Evolutionary conservation across 2,329 filamentous ascomycete genomes (phyloP), one percentile per base, ranked within the genome.

Genomic region (Coleophoma eucalyptorum): DNA sequence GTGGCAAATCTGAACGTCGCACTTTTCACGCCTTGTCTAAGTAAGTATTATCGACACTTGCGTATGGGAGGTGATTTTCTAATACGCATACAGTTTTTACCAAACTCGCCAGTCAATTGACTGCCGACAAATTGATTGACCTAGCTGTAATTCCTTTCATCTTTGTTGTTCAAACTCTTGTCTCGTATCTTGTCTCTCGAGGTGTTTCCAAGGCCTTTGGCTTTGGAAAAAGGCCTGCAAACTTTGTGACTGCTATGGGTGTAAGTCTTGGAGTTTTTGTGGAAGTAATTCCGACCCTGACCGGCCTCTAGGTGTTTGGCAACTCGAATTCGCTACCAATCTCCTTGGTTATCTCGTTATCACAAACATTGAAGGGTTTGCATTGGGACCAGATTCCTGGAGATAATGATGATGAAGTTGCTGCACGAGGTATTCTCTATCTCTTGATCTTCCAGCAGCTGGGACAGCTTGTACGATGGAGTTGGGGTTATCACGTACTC

Each of bases 261-360:
- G 84, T 84, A 73, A 58, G 77, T 69, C 21, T 37, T 11, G 8
- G 33, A 1, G 19, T 43, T 37, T 13, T n/a, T n/a, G n/a, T 13
- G 13, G 31, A 2, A 8, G n/a, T 41, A 13, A 10, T 15, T 13
- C 35, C 44, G 16, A 50, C 50, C 46, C 46, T 62, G 53, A 59
- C 44, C n/a, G 49, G 31, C 34, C 44, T 44, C 19, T 55, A 84
- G 81, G 82, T 97, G 45, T 99, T 99, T 68, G 94, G 93, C 61
- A 99, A 99, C 69, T 97, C 93, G 33, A 99, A 99, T 71, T 97
- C 94, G 16, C 80, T 99, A 18, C 94, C 94, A 0, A 97, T 99
- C 55, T 99, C 94, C 0, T 83, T 99, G 50, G 91, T 99, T 55
- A 81, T 97, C 51, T 97, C 93, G 8, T 79, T 99, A 11, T 95